phyloP scores from a whole-genome alignment of 2,329 filamentous ascomycete species.

The Pseudopyrenochaeta lycopersici region DNA sequence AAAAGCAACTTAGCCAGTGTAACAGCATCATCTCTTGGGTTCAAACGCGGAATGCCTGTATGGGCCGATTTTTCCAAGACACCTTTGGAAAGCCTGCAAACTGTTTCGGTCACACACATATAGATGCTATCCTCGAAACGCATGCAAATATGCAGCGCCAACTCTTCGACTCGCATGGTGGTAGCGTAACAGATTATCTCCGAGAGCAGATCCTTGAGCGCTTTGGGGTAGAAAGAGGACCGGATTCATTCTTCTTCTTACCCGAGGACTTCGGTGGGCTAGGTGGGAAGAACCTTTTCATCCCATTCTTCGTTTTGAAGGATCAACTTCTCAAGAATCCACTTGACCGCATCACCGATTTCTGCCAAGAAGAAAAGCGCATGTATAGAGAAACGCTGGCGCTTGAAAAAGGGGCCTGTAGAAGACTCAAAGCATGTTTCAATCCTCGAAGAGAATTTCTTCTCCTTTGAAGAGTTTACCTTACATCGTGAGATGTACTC shows the following conservation, averaged over 20 bases:
- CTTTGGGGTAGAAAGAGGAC: conserved; percentile 50
- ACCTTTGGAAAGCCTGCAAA: conserved; percentile 66
- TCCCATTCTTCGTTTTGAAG: conserved; percentile 53
- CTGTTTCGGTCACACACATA: conserved; percentile 64
- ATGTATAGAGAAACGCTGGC: conserved; percentile 14
- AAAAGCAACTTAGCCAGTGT: conserved; percentile 64
- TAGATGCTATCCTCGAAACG: conserved; percentile 64
- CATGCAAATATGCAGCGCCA: conserved; percentile 62
- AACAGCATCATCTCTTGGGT: conserved; percentile 67
- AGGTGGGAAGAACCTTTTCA: conserved; percentile 58
- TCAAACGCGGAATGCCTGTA: conserved; percentile 68
- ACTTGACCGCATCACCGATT: conserved; percentile 14
- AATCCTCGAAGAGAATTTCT: conserved; percentile 49
- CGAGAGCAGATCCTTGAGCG: conserved; percentile 48
- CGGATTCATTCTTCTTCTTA: conserved; percentile 59
- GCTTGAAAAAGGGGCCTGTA: background rate
- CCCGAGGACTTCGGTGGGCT: conserved; percentile 59
- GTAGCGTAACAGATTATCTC: conserved; percentile 64
- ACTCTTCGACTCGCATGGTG: conserved; percentile 55
- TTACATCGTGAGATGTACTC: conserved; percentile 54
- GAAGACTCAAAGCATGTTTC: background rate
- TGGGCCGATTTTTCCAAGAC: conserved; percentile 64
- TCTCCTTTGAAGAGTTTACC: conserved; percentile 57
- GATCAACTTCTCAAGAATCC: conserved; percentile 19
- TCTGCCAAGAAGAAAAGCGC: conserved; percentile 5